Base-by-base conservation (phyloP, 2,329 filamentous ascomycete genomes). In the Teratosphaeria pseudoeucalypti region DNA sequence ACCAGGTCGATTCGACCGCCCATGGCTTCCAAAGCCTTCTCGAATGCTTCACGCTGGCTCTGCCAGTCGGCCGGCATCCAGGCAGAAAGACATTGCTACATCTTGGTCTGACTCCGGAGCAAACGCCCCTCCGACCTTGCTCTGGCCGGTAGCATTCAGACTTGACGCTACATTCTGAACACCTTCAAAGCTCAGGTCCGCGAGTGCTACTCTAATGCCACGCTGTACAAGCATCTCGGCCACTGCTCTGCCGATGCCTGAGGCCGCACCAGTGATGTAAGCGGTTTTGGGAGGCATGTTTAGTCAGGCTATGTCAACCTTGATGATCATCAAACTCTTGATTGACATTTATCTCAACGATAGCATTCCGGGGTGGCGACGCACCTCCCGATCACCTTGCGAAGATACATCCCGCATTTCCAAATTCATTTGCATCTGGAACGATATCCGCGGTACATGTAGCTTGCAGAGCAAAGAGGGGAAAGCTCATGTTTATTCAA, bases 191-290 rank as follows among this genome's bases (percentile, higher is more conserved):
- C 75, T 68, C 34, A 63, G 62, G 60, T 77, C 75, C 34, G 81
- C 73, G 2, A 81, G 79, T 59, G 77, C 78, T 39, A 84, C 78
- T 47, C 77, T 74, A 61, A 81, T 77, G 12, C 77, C 79, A 53
- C 66, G 63, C 2, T 57, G 57, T 12, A 70, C 64, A 34, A 75
- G 70, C 59, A 69, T 68, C 11, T 65, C 56, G 16, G 67, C 62
- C 5, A 75, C 65, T 9, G 72, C 71, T 12, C 61, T 67, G 12
- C 70, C 73, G 29, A 75, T 75, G 58, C 73, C 73, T 56, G 69
- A 66, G 29, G 67, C 66, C 7, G 62, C 68, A 34, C 68, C 68
- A 9, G 66, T 66, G 6, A 66, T 57, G 39, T 67, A 67, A 19
- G 65, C 65, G 12, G 60, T 62, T 12, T 4, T 43, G 6, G 12